Evolutionary conservation across 495 filamentous ascomycete species (phyloP).

Genomic region (Tuber calosporum): DNA sequence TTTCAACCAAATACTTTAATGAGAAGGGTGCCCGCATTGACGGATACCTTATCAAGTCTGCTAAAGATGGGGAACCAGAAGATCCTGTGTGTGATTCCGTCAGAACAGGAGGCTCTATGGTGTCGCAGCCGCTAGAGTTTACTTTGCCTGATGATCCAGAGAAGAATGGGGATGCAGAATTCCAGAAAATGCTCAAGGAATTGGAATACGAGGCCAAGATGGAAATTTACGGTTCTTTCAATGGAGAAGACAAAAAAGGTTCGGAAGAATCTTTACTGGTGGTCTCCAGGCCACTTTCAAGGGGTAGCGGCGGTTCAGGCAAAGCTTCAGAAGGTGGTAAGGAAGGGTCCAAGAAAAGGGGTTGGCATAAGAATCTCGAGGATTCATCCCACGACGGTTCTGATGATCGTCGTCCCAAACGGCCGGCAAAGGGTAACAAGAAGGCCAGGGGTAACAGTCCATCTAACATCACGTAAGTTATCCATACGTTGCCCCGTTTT

Average conservation of each 20-base stretch:
- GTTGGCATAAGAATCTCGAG: slow-evolving; percentile 2
- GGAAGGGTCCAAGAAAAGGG: background rate
- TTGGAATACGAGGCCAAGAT: background rate
- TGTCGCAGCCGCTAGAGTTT: slow-evolving; percentile 28
- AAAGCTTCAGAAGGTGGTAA: background rate
- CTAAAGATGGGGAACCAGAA: slow-evolving; percentile 22
- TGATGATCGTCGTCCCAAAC: background rate
- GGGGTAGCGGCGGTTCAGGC: background rate
- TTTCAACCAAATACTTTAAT: slow-evolving; percentile 38
- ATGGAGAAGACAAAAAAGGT: background rate
- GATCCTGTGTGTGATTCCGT: slow-evolving; percentile 35
- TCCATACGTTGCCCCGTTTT: background rate
- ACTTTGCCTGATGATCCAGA: slow-evolving; percentile 20
- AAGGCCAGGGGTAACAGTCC: slow-evolving; percentile 2
- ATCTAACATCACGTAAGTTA: background rate
- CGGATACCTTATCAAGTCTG: slow-evolving; percentile 14
- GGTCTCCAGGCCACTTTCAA: background rate
- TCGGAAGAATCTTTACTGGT: background rate
- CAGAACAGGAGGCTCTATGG: slow-evolving; percentile 35
- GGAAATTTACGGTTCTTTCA: background rate
- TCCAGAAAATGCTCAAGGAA: slow-evolving; percentile 4
- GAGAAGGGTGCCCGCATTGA: slow-evolving; percentile 31
- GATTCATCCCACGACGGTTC: background rate
- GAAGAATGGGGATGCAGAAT: slow-evolving; percentile 24
- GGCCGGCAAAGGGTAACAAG: background rate